These are phyloP conservation scores for Dactylis glomerata DNA, from an alignment of 176 grass and related monocot species.

Conservation along the genomic window DNA sequence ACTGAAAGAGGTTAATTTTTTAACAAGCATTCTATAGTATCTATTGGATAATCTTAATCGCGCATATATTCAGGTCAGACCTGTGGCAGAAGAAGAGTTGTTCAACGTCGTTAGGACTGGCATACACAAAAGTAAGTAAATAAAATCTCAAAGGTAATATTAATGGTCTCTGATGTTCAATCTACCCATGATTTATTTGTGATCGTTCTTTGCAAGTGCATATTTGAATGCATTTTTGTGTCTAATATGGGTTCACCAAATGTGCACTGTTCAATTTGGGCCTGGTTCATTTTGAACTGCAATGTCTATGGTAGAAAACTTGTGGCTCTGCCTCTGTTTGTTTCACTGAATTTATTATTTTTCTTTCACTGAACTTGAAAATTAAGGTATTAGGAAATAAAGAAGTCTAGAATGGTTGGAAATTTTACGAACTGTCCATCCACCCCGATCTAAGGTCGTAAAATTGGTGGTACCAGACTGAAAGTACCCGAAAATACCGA, in stretches of 20 bases:
- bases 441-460: too few relatives aligned
- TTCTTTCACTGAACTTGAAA: background rate
- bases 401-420: too few relatives aligned
- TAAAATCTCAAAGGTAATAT: background rate
- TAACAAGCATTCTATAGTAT: background rate
- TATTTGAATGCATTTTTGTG: background rate
- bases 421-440: too few relatives aligned
- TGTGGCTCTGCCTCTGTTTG: background rate
- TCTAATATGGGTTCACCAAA: background rate
- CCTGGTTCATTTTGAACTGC: background rate
- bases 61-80: constrained; percentile 42
- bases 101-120: constrained; percentile 73
- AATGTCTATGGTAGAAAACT: background rate
- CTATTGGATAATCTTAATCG: background rate
- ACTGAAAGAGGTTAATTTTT: background rate
- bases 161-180: background rate
- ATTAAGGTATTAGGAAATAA: background rate
- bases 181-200: background rate
- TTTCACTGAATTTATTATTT: background rate
- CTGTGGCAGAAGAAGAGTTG: constrained; percentile 84
- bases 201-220: background rate
- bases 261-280: background rate
- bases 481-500: too few relatives aligned
- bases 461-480: too few relatives aligned
- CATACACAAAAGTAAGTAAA: constrained; percentile 69